Evolutionary conservation across 2,329 filamentous ascomycete species (phyloP).

Genomic region (Trematosphaeria pertusa): DNA sequence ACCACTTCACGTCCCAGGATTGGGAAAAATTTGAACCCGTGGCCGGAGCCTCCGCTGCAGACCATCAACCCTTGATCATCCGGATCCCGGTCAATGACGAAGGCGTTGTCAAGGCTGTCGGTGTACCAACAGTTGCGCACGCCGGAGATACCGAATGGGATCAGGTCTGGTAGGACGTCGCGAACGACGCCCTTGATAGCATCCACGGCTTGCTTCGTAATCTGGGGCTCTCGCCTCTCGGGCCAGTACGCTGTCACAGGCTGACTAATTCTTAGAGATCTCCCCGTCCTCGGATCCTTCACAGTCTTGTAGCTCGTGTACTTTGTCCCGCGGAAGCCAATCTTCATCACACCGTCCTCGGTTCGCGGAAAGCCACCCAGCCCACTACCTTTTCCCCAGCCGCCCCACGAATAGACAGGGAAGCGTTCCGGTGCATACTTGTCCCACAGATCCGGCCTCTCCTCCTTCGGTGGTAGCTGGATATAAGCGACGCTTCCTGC

Average conservation of each 20-base stretch:
- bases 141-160: slow-evolving; percentile 27
- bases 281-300: slow-evolving; percentile 30
- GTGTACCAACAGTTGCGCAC: slow-evolving; percentile 21
- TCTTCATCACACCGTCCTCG: slow-evolving; percentile 54
- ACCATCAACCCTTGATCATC: slow-evolving; percentile 27
- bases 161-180: slow-evolving; percentile 54
- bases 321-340: slow-evolving; percentile 61
- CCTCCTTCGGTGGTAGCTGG: slow-evolving; percentile 49
- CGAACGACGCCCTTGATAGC: slow-evolving; percentile 46
- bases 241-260: slow-evolving; percentile 29
- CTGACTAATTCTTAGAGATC: slow-evolving; percentile 49
- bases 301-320: slow-evolving; percentile 43
- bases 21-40: slow-evolving; percentile 43
- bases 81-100: slow-evolving; percentile 28
- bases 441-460: background rate
- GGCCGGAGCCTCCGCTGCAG: slow-evolving; percentile 35
- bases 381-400: slow-evolving; percentile 32
- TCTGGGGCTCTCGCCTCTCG: slow-evolving; percentile 16
- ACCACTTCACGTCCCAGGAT: slow-evolving; percentile 24
- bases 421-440: slow-evolving; percentile 53
- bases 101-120: slow-evolving; percentile 32
- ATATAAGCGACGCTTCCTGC: slow-evolving; percentile 53
- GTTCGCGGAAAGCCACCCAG: slow-evolving; percentile 59
- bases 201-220: slow-evolving; percentile 35
- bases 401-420: slow-evolving; percentile 51